Percentiles rank a stretch among this genome's conserved stretches.
Conservation (phyloP, 208 protist genomes). For the Tritrichomonas foetus region DNA sequence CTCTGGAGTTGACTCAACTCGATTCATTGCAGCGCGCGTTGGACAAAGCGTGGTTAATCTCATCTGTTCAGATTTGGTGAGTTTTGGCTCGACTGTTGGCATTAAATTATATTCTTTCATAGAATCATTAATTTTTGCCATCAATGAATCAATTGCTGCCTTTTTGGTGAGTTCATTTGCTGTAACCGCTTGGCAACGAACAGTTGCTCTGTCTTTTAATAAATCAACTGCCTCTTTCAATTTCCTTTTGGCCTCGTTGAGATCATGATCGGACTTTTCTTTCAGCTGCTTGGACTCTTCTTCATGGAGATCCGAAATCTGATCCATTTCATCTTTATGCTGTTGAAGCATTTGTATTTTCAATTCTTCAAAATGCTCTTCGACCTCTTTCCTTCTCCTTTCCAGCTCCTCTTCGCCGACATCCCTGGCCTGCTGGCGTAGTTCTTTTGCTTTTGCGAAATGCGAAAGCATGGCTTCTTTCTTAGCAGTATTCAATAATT, state of each 20-base stretch:
- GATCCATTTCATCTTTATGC: not conserved
- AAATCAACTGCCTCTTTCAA: not conserved
- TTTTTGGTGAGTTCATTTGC: not conserved
- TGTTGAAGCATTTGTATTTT: not conserved
- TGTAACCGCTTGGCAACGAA: not conserved
- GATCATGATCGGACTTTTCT: not conserved
- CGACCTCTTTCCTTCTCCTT: not conserved
- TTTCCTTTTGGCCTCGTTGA: not conserved
- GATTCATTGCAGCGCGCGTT: not conserved
- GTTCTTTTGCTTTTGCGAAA: constrained; percentile 18
- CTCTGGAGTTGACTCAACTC: not conserved
- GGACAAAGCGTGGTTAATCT: not conserved
- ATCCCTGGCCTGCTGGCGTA: not conserved
- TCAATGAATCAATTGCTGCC: not conserved
- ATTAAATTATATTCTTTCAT: not conserved
- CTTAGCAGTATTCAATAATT: not conserved
- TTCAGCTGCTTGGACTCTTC: not conserved
- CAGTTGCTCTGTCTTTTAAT: not conserved
- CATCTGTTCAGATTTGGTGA: not conserved
- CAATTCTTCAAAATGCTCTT: not conserved
- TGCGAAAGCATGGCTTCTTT: not conserved
- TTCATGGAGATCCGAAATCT: not conserved
- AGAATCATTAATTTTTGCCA: not conserved
- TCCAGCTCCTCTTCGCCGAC: not conserved
- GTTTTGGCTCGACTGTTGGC: not conserved